A percentile compares a stretch with the other conserved stretches of the same genome.
Evolutionary conservation across 2,329 filamentous ascomycete species (phyloP).

Genomic region (Chaetomium globosum): DNA sequence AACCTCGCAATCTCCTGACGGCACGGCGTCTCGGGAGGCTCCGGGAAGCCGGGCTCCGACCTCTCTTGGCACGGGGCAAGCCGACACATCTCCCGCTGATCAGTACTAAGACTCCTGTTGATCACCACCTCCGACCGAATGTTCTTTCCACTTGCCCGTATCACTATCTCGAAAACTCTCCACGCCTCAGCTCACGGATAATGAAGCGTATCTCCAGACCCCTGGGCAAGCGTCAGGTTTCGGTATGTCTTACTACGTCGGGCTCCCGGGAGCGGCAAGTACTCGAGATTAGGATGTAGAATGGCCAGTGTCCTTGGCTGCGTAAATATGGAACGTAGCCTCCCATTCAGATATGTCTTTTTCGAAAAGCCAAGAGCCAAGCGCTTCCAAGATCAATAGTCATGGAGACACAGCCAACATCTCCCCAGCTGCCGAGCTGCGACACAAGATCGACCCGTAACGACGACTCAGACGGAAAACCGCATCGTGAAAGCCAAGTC

Average conservation of each 20-base stretch:
- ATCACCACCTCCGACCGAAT: background rate
- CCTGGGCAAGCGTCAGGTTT: background rate
- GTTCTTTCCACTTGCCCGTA: background rate
- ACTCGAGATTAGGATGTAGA: background rate
- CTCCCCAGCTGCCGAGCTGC: background rate
- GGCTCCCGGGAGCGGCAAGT: background rate
- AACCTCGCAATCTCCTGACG: background rate
- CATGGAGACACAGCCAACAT: background rate
- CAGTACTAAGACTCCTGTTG: background rate
- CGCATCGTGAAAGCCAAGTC: background rate
- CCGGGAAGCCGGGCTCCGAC: background rate
- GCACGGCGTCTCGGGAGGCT: background rate
- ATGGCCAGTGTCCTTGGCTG: background rate
- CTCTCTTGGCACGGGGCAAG: constrained; percentile 1
- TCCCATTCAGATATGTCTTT: background rate
- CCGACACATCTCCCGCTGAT: constrained; percentile 8
- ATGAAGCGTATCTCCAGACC: background rate
- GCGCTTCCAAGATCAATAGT: background rate
- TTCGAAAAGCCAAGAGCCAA: background rate
- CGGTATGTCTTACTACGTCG: background rate
- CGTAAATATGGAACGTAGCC: background rate
- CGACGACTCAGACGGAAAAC: background rate
- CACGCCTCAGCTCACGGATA: background rate
- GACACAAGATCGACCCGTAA: background rate
- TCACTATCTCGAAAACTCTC: background rate